Evolutionary conservation across 2,329 filamentous ascomycete genomes (phyloP), one percentile per base, ranked within the genome.

Genomic region (Chalaropsis ovoidea): DNA sequence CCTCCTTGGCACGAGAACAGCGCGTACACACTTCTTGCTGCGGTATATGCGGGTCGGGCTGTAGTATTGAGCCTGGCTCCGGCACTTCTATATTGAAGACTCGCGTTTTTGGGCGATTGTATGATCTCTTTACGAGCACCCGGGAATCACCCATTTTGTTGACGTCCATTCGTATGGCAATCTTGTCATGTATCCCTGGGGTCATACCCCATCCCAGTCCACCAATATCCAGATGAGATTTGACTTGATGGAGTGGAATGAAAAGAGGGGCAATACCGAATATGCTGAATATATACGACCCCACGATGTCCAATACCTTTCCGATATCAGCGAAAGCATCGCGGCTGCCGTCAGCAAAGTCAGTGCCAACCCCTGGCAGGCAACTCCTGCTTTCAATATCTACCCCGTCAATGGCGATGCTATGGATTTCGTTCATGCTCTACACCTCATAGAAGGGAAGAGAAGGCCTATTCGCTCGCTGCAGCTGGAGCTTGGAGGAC

Each of bases 151-250:
- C 35, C 85, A 81, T 81, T 82, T 82, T 71, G 73, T 84, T 67
- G 82, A 85, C 68, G 75, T 85, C 56, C 82, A 85, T 75, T 82
- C 81, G 0, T 80, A 76, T 35, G 75, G 76, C 0, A 80, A 79
- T 1, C 74, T 78, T 41, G 74, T 85, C 19, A 72, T 85, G 15
- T 84, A 83, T 72, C 77, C 75, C 65, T 85, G 82, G 82, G 82
- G 82, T 24, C 79, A 81, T 68, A 81, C 84, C 69, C 76, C 79
- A 60, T 74, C 78, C 66, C 82, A 84, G 72, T 73, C 73, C 63
- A 75, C 72, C 0, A 75, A 76, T 58, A n/a, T 70, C 77, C 0
- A 69, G 61, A 79, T 81, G 76, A 83, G 77, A 73, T 82, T 84
- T 72, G 70, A 75, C 31, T 84, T 83, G 75, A 64, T 73, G 1